phyloP scores from a whole-genome alignment of 805 yeast genomes.

The Starmerella tilneyi region DNA sequence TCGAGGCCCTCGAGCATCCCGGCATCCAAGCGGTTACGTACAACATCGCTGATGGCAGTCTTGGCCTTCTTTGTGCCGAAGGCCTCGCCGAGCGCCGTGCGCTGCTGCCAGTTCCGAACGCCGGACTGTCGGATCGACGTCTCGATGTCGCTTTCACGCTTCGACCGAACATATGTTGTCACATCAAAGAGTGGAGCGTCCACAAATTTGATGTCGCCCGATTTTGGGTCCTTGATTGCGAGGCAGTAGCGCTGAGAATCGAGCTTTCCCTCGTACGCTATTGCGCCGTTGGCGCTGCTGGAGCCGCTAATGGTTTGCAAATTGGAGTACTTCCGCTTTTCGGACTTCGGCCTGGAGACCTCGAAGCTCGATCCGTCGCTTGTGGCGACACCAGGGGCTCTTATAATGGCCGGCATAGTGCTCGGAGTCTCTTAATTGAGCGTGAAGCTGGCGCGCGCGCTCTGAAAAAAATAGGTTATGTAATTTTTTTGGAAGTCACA shows the following conservation, averaged over 20 bases:
- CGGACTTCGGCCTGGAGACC: conserved; percentile 38
- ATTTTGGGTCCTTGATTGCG: conserved; percentile 66
- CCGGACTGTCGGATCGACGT: conserved; percentile 53
- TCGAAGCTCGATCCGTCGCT: conserved; percentile 51
- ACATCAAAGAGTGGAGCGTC: conserved; percentile 55
- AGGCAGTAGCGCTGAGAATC: conserved; percentile 47
- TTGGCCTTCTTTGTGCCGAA: conserved; percentile 96
- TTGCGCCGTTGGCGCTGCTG: conserved; percentile 37
- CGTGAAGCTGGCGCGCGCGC: not conserved
- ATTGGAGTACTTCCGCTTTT: conserved; percentile 31
- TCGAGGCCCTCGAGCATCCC: conserved; percentile 66
- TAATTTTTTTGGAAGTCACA: conserved; percentile 1
- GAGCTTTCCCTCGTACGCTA: conserved; percentile 58
- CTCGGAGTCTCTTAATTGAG: too few relatives aligned
- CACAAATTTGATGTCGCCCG: conserved; percentile 52
- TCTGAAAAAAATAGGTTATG: conserved; percentile 1
- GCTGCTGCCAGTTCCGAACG: conserved; percentile 43
- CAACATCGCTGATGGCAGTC: conserved; percentile 71
- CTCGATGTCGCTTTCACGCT: conserved; percentile 46
- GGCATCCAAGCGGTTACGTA: conserved; percentile 77
- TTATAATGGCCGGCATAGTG: conserved; percentile 44
- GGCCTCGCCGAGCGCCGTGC: conserved; percentile 84
- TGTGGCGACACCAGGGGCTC: conserved; percentile 64
- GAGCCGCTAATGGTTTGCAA: conserved; percentile 58
- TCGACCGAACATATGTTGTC: conserved; percentile 51